These are phyloP conservation scores for Globisporangium irregulare DNA, from an alignment of 352 stramenopile species.

Conservation along the genomic window DNA sequence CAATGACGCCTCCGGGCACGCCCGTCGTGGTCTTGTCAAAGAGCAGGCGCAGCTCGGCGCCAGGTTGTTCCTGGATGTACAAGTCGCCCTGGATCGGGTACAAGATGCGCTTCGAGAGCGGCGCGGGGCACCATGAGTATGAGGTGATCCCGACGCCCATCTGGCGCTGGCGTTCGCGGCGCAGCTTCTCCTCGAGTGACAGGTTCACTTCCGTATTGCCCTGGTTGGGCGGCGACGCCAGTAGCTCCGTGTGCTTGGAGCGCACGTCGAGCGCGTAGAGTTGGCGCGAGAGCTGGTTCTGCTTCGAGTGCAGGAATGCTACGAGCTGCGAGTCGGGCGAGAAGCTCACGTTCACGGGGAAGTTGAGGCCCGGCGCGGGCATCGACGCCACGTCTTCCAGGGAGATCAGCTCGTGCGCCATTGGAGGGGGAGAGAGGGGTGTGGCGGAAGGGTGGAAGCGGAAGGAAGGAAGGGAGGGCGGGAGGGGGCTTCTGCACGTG, in stretches of 20 bases:
- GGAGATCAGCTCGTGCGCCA: constrained; percentile 48
- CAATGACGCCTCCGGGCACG: constrained; percentile 79
- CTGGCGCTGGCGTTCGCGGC: constrained; percentile 86
- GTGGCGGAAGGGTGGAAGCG: neutral
- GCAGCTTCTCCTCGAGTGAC: constrained; percentile 89
- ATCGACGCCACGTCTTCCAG: constrained; percentile 88
- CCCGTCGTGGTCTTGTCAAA: constrained; percentile 86
- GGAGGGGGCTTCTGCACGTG: neutral
- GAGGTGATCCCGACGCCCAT: constrained; percentile 93
- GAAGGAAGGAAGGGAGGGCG: neutral
- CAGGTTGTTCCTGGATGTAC: constrained; percentile 90
- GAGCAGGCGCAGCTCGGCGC: constrained; percentile 68
- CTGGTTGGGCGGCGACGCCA: constrained; percentile 64
- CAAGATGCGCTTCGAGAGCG: constrained; percentile 69
- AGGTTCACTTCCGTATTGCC: constrained; percentile 86
- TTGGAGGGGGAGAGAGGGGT: neutral
- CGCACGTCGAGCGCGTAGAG: constrained; percentile 81
- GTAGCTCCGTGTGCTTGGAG: constrained; percentile 47
- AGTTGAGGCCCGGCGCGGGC: constrained; percentile 78
- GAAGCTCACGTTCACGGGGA: constrained; percentile 82
- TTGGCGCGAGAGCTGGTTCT: constrained; percentile 77
- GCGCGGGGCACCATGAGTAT: constrained; percentile 77
- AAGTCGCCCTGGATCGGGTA: constrained; percentile 92
- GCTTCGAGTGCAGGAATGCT: constrained; percentile 83
- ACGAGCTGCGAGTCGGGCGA: constrained; percentile 78